These are phyloP conservation scores for Tuber melanosporum DNA, from an alignment of 495 filamentous ascomycete genomes.

Conservation along the genomic window DNA sequence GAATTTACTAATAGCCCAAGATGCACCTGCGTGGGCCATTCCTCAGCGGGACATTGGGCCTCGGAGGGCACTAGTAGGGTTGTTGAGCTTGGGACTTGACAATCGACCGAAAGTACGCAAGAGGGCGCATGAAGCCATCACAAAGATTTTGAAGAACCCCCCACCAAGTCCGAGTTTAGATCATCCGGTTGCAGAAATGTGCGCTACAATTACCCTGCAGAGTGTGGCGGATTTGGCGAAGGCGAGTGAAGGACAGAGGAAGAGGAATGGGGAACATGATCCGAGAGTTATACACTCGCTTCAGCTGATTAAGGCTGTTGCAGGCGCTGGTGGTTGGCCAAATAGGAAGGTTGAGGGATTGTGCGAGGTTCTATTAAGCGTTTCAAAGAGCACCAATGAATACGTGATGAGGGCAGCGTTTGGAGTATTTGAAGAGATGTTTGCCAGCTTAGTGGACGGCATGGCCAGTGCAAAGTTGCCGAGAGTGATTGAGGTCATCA, in stretches of 20 bases:
- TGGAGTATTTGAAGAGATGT: constrained; percentile 93
- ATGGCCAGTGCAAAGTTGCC: constrained; percentile 82
- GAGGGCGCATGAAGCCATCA: constrained; percentile 82
- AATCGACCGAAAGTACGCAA: constrained; percentile 91
- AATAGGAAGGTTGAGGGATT: constrained; percentile 87
- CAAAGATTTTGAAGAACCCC: constrained; percentile 69
- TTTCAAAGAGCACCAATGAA: constrained; percentile 81
- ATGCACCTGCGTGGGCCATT: constrained; percentile 78
- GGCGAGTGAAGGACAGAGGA: constrained; percentile 57
- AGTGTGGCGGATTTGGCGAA: constrained; percentile 65
- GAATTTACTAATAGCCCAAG: constrained; percentile 78
- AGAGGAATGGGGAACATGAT: constrained; percentile 65
- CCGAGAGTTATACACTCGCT: constrained; percentile 82
- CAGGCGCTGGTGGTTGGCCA: constrained; percentile 92
- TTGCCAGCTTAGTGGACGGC: constrained; percentile 74
- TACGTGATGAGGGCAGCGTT: constrained; percentile 93
- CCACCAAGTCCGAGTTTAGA: constrained; percentile 86
- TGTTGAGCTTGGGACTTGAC: constrained; percentile 75
- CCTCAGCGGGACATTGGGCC: constrained; percentile 77
- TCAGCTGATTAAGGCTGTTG: constrained; percentile 83
- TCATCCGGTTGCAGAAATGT: constrained; percentile 91
- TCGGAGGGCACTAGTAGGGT: constrained; percentile 78
- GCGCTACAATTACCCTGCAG: constrained; percentile 77
- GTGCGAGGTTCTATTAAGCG: constrained; percentile 79
- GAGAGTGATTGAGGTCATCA: constrained; percentile 75